Evolutionary conservation across 139 green algal genomes (phyloP).

Genomic region (Haematococcus sp.): DNA sequence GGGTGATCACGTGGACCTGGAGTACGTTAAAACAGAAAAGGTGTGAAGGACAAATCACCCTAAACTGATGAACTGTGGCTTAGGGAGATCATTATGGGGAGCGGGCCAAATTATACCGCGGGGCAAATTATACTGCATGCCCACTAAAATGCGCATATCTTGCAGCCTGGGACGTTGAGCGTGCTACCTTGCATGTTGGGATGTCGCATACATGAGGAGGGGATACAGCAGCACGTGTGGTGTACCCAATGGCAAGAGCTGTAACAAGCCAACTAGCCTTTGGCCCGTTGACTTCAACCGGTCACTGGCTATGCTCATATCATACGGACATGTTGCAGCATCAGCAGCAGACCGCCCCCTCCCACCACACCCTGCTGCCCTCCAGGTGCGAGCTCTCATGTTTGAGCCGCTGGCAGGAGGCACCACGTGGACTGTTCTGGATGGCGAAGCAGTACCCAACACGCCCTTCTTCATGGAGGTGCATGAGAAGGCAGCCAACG

Average conservation of each 20-base stretch:
- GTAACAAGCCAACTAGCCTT: too few relatives aligned
- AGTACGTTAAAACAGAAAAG: slow-evolving; percentile 13
- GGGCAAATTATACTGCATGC: too few relatives aligned
- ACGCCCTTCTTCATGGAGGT: slow-evolving; percentile 33
- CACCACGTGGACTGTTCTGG: slow-evolving; percentile 23
- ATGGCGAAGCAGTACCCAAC: slow-evolving; percentile 21
- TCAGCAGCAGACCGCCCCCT: too few relatives aligned
- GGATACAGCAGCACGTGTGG: background rate
- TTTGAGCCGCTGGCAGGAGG: slow-evolving; percentile 18
- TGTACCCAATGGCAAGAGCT: background rate
- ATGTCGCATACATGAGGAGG: background rate
- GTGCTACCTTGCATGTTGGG: slow-evolving; percentile 1
- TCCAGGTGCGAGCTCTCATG: slow-evolving; percentile 16
- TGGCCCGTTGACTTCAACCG: too few relatives aligned
- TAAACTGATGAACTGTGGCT: too few relatives aligned
- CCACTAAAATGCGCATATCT: background rate
- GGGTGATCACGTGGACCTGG: slow-evolving; percentile 8
- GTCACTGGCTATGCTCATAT: too few relatives aligned
- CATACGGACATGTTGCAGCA: too few relatives aligned
- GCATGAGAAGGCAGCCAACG: slow-evolving; percentile 23
- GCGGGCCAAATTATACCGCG: background rate
- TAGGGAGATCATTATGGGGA: background rate
- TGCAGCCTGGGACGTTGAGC: background rate
- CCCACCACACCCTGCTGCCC: too few relatives aligned
- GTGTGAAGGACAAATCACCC: too few relatives aligned